A percentile compares a stretch with the other conserved stretches of the same genome.
phyloP scores from a whole-genome alignment of 192 early-diverging fungal genomes.

The Rhizophagus sp. region DNA sequence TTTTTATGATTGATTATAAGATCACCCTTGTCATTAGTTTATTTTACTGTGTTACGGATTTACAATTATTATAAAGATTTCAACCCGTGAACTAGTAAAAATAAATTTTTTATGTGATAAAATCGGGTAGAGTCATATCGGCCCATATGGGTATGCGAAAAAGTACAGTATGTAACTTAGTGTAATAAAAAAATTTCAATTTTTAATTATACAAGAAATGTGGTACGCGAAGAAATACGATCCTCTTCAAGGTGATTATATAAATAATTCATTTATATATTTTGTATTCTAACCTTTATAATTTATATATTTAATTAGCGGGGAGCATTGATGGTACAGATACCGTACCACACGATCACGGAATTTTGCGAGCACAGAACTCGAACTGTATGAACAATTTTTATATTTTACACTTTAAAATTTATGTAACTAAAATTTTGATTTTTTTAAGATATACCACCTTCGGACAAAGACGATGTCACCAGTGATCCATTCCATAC shows the following conservation, averaged over 20 bases:
- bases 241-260: constrained; percentile 31
- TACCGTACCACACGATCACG: constrained; percentile 42
- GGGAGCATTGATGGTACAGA: constrained; percentile 46
- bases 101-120: too few species aligned
- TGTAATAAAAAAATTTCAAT: background rate
- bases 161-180: too few species aligned
- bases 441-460: constrained; percentile 33
- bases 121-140: too few species aligned
- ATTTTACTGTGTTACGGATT: too few species aligned
- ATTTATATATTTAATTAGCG: constrained; percentile 9
- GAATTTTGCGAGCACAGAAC: constrained; percentile 35
- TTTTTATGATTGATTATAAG: too few species aligned
- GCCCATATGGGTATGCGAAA: background rate
- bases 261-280: background rate
- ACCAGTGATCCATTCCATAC: constrained; percentile 37
- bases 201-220: constrained; percentile 10
- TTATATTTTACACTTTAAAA: too few species aligned
- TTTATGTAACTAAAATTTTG: background rate
- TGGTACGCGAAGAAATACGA: constrained; percentile 45
- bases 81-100: too few species aligned
- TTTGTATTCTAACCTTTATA: background rate
- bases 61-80: too few species aligned
- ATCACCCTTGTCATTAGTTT: too few species aligned
- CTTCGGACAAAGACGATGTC: constrained; percentile 7
- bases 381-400: constrained; percentile 32